Base-by-base conservation (phyloP, 495 filamentous ascomycete genomes). In the Tetracladium setigerum region DNA sequence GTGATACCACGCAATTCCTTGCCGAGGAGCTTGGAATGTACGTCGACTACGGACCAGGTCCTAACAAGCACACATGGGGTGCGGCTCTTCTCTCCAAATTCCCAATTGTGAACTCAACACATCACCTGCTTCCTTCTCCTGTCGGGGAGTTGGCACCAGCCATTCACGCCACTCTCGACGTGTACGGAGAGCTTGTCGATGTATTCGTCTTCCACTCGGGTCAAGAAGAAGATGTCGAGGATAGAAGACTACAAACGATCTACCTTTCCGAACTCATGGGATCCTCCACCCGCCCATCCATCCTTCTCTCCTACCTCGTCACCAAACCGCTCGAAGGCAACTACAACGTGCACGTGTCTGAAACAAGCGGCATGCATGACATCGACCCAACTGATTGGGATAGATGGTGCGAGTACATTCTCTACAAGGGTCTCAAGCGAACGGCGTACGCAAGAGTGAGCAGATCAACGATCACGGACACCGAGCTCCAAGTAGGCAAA, bases 61-160 rank as follows among this genome's bases (percentile, higher is more conserved):
- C 94, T 10, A 92, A 99, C 76, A 97, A 97, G 68, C 94, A 99
- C 70, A 99, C 94, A 0, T 99, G 94, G 94, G 94, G 94, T 44
- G 73, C 82, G 6, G 92, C 90, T 5, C 71, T 99, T 50, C 77
- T 99, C 2, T 95, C 89, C 58, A 96, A 96, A 62, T 97, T 97
- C 69, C 94, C 94, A 4, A 97, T 99, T 55, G 63, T 99, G 43
- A 95, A 97, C 67, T 95, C 87, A 1, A 96, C 89, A 3, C 94
- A 99, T 63, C 91, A 97, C 54, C 77, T 97, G 16, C 81, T 96
- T 7, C 94, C 94, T 38, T 89, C 83, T 3, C 94, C 94, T 0
- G 88, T 86, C 7, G 94, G 94, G 47, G 94, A 99, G 63, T 77
- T 99, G 24, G 94, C 94, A 5, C 94, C 94, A 5, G 92, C 94